These are phyloP conservation scores for Populus trichocarpa DNA, from an alignment of 441 rosid genomes.

Conservation along the genomic window DNA sequence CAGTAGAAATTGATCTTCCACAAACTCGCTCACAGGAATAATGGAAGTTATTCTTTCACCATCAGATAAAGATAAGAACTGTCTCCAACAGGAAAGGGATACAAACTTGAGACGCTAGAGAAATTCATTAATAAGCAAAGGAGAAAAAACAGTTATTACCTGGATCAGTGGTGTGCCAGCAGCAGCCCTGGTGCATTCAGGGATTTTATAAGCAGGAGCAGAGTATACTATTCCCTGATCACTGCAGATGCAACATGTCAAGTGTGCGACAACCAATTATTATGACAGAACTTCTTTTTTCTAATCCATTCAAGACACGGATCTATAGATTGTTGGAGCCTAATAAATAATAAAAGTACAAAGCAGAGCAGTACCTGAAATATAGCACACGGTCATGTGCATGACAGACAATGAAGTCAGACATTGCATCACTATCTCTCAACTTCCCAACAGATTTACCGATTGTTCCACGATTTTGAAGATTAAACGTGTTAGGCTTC, in stretches of 20 bases:
- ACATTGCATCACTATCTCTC: slow-evolving; percentile 85
- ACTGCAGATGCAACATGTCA: slow-evolving; percentile 38
- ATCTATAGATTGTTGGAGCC: not conserved
- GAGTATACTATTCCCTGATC: slow-evolving; percentile 93
- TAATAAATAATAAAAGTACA: not conserved
- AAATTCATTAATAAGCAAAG: slow-evolving; percentile 6
- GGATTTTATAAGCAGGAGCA: slow-evolving; percentile 93
- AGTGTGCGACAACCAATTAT: slow-evolving; percentile 1
- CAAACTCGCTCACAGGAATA: slow-evolving; percentile 83
- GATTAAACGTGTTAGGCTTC: slow-evolving; percentile 87
- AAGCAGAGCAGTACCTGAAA: slow-evolving; percentile 57
- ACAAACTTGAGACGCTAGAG: slow-evolving; percentile 18
- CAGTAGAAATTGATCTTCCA: slow-evolving; percentile 73
- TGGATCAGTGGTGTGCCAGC: slow-evolving; percentile 95
- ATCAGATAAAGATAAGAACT: slow-evolving; percentile 81
- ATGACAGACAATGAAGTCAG: slow-evolving; percentile 86
- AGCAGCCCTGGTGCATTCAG: slow-evolving; percentile 84
- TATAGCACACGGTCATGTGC: slow-evolving; percentile 92
- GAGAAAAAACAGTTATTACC: slow-evolving; percentile 41
- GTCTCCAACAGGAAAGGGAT: slow-evolving; percentile 28
- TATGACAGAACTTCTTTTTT: not conserved
- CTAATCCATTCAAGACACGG: no score
- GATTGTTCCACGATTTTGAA: slow-evolving; percentile 92
- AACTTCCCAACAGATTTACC: slow-evolving; percentile 98
- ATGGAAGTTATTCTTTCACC: slow-evolving; percentile 96